Conservation (phyloP, 106 monocot genomes). For the Platanthera zijinensis region DNA sequence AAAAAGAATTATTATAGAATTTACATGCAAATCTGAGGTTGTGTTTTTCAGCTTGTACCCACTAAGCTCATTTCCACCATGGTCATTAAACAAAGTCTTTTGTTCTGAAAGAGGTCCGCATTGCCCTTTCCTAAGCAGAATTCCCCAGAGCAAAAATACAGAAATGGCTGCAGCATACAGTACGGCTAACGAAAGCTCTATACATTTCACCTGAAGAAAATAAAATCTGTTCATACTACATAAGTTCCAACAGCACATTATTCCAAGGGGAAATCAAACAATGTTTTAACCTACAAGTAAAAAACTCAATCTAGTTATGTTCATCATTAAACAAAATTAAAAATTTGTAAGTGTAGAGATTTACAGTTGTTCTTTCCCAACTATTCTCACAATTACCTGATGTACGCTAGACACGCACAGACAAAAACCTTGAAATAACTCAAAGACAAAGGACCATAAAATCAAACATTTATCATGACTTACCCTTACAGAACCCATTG, state of each 20-base stretch:
- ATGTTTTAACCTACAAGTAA: background rate
- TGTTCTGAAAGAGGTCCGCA: slow-evolving; percentile 20
- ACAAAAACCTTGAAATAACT: background rate
- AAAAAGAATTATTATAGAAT: background rate
- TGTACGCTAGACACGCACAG: background rate
- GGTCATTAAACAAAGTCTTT: slow-evolving; percentile 29
- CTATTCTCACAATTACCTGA: background rate
- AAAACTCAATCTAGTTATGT: background rate
- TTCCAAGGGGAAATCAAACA: background rate
- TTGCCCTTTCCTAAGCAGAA: slow-evolving; percentile 30
- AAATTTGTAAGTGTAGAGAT: background rate
- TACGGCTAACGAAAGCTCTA: slow-evolving; percentile 63
- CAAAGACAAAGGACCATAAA: background rate
- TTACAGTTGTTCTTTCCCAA: background rate
- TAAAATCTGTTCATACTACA: slow-evolving; percentile 1
- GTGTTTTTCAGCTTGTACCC: slow-evolving; percentile 26
- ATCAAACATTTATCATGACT: background rate
- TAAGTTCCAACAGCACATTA: background rate
- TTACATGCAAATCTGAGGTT: slow-evolving; percentile 29
- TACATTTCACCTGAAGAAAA: slow-evolving; percentile 65
- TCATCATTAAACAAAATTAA: background rate
- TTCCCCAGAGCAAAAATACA: slow-evolving; percentile 40
- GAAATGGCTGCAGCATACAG: slow-evolving; percentile 41
- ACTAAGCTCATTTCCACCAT: slow-evolving; percentile 30
- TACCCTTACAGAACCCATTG: slow-evolving; percentile 75